These are phyloP conservation scores for Diaporthe citri DNA, from an alignment of 2,329 filamentous ascomycete species.

Conservation along the genomic window DNA sequence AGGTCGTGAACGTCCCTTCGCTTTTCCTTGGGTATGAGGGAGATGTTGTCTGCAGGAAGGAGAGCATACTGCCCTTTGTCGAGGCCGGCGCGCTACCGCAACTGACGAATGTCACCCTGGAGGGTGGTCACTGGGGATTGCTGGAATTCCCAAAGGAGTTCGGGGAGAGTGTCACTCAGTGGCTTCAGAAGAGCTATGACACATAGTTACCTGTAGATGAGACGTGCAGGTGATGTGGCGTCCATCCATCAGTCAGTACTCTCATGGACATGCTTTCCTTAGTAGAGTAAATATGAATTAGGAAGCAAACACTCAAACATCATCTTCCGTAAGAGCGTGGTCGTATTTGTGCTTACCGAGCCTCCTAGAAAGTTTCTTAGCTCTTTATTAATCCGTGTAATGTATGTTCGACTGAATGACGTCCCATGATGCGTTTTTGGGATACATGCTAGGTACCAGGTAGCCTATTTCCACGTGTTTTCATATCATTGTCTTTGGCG, in stretches of 20 bases:
- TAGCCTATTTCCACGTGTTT: neutral
- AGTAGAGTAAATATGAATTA: too few species aligned
- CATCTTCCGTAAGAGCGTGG: neutral
- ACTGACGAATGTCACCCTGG: conserved; percentile 44
- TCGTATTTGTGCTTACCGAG: too few species aligned
- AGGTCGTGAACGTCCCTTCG: conserved; percentile 44
- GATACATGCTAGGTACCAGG: too few species aligned
- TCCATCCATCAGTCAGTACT: neutral
- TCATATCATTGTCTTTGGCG: too few species aligned
- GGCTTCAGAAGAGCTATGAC: conserved; percentile 25
- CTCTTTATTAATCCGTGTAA: too few species aligned
- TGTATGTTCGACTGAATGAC: too few species aligned
- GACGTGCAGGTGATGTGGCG: neutral
- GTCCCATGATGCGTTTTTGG: too few species aligned
- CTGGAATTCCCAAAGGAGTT: conserved; percentile 48
- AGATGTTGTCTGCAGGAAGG: conserved; percentile 47
- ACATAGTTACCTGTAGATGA: neutral
- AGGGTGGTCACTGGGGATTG: conserved; percentile 49
- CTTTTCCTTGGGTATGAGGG: conserved; percentile 46
- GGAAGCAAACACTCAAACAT: neutral
- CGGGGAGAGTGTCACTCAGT: conserved; percentile 37
- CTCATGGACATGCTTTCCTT: neutral
- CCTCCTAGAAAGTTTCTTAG: too few species aligned
- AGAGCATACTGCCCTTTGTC: conserved; percentile 41
- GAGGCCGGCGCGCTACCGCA: conserved; percentile 45